Base-by-base conservation (phyloP, 2,329 filamentous ascomycete species). In the Blastomyces parvus region DNA sequence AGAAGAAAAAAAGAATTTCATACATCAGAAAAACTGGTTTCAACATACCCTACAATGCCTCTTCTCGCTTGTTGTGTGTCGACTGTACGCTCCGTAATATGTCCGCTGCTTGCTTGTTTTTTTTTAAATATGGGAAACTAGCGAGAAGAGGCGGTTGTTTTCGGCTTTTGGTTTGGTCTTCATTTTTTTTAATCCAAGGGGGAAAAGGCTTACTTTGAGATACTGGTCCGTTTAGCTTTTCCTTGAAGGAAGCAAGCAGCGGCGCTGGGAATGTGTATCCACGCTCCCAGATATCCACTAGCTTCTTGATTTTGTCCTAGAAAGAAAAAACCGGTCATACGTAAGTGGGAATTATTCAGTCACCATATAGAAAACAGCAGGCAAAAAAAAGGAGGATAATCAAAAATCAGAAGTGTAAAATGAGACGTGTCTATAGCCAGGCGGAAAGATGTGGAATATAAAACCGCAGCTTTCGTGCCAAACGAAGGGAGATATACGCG, bases 241-340 rank as follows among this genome's bases (percentile, higher is more conserved):
- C 83, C 78, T 91, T 93, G 82, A 96, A 96, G 46, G 85, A 85
- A n/a, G 79, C 75, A 70, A 99, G 84, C 85, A 96, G 88, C 62
- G 86, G 77, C 52, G 83, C 75, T 33, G 94, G 91, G 76, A 99
- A 97, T 27, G 92, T 97, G 74, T 89, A 88, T 67, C 90, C 91
- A 73, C 94, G 94, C 75, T 97, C 92, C 94, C 94, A 99, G 69
- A 99, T 99, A 74, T 96, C 92, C 78, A 97, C 82, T 70, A 99
- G 84, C 76, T 97, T 97, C 74, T 83, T 87, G 77, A 97, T 93
- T 81, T 97, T 97, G 75, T 96, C 91, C 89, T 94, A 88, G 81
- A 86, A 69, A 59, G 63, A 70, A 63, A 74, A 74, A 67, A 73
- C 72, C 48, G 74, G 70, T 65, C 64, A 77, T 77, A 78, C 73